Conservation (phyloP, 2,329 filamentous ascomycete genomes). For the Cordyceps sp. region DNA sequence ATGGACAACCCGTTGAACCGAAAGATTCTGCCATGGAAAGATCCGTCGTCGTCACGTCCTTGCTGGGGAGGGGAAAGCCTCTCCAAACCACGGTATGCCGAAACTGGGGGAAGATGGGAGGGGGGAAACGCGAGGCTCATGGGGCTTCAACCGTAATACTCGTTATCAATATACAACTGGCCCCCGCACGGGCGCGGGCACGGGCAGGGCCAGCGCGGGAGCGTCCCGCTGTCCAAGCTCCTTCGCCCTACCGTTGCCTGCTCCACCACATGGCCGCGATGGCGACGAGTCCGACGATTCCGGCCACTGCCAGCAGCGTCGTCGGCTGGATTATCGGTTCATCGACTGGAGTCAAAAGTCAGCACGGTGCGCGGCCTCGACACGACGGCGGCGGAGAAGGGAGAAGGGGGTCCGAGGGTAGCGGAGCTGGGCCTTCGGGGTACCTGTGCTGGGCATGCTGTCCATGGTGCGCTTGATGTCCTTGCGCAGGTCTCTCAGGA, state of each 20-base stretch:
- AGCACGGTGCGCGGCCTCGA: conserved; percentile 3
- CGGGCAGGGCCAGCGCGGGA: background rate
- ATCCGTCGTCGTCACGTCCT: too few relatives aligned
- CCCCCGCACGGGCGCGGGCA: background rate
- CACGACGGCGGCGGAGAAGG: background rate
- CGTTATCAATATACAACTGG: background rate
- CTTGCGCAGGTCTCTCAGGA: conserved; percentile 22
- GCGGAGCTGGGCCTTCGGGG: too few relatives aligned
- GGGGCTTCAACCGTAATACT: background rate
- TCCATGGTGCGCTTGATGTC: conserved; percentile 19
- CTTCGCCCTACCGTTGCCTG: conserved; percentile 10
- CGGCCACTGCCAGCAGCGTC: conserved; percentile 15
- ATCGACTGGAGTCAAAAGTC: conserved; percentile 11
- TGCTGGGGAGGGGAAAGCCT: too few relatives aligned
- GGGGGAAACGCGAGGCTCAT: background rate
- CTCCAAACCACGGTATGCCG: background rate
- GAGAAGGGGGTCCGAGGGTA: too few relatives aligned
- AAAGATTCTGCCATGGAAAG: too few relatives aligned
- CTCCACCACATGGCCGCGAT: conserved; percentile 21
- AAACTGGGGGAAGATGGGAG: too few relatives aligned
- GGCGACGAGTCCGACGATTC: conserved; percentile 19
- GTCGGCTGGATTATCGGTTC: conserved; percentile 12
- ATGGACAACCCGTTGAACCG: too few relatives aligned
- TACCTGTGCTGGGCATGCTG: conserved; percentile 14
- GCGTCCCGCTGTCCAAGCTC: background rate